phyloP scores from a whole-genome alignment of 371 early-diverging fungal species.

The Mucor plumbeus region DNA sequence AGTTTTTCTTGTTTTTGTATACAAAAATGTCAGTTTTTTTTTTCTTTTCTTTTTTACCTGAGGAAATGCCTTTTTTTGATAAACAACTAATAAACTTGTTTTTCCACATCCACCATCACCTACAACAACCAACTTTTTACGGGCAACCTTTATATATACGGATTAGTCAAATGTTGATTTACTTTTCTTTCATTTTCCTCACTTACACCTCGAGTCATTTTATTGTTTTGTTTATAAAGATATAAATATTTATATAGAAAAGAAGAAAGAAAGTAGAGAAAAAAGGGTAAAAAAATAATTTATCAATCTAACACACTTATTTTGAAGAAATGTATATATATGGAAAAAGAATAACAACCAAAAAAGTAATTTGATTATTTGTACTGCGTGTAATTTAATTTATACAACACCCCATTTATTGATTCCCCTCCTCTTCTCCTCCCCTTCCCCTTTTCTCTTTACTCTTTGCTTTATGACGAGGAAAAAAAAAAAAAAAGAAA shows the following conservation, averaged over 20 bases:
- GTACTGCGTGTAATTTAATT: not conserved
- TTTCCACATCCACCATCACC: constrained; percentile 85
- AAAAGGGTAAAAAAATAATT: not conserved
- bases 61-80: constrained; percentile 86
- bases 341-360: constrained; percentile 19
- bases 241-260: constrained; percentile 1
- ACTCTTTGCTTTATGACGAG: not conserved
- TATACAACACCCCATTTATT: constrained; percentile 4
- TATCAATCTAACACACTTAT: not conserved
- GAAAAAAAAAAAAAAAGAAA: not conserved
- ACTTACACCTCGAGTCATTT: constrained; percentile 30
- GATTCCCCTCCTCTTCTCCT: not conserved
- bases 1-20: not conserved
- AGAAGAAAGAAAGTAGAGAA: constrained; percentile 6
- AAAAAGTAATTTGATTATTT: constrained; percentile 17
- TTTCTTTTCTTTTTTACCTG: constrained; percentile 47
- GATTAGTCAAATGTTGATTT: too few relatives aligned
- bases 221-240: not conserved
- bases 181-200: not conserved
- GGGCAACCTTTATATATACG: constrained; percentile 33
- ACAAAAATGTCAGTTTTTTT: not conserved
- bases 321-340: constrained; percentile 14
- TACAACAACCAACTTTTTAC: constrained; percentile 62
- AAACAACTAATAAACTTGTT: constrained; percentile 83
- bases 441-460: not conserved